Conservation (phyloP, 2,329 filamentous ascomycete genomes). For the Ophiognomonia clavigignenti-juglandacearum region DNA sequence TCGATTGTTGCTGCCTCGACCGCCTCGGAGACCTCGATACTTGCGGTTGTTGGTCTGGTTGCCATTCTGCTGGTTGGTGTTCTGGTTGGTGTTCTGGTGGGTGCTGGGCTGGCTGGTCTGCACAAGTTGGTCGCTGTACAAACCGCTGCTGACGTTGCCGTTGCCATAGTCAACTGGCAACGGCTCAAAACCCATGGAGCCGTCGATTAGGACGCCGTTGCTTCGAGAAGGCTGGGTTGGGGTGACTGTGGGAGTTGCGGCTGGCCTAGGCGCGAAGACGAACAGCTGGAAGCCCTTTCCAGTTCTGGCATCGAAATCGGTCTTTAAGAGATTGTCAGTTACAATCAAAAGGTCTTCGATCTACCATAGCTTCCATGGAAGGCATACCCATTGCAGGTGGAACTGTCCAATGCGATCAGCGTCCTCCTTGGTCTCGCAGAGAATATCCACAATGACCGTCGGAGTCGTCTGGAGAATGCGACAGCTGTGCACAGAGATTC, state of each 20-base stretch:
- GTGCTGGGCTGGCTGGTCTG: constrained; percentile 7
- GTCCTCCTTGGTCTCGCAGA: constrained; percentile 66
- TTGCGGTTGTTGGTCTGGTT: constrained; percentile 6
- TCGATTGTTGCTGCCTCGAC: constrained; percentile 14
- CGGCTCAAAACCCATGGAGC: constrained; percentile 46
- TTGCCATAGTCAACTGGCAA: constrained; percentile 32
- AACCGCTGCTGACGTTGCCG: constrained; percentile 26
- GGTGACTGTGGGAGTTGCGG: constrained; percentile 28
- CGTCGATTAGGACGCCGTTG: constrained; percentile 45
- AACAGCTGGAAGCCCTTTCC: constrained; percentile 1
- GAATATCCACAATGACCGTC: constrained; percentile 72
- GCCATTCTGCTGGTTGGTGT: constrained; percentile 5
- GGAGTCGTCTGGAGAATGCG: constrained; percentile 62
- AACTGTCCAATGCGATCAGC: constrained; percentile 73
- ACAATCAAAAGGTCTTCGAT: background rate
- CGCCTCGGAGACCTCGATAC: constrained; percentile 14
- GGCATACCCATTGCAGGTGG: constrained; percentile 69
- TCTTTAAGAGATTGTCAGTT: constrained; percentile 3
- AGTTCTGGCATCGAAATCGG: constrained; percentile 22
- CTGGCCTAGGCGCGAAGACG: constrained; percentile 13
- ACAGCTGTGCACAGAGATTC: constrained; percentile 64
- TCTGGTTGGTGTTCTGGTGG: constrained; percentile 5
- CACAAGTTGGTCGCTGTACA: constrained; percentile 50
- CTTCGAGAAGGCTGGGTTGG: constrained; percentile 22
- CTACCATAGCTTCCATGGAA: background rate